Conservation (phyloP, 106 monocot genomes). For the Acorus calamus region DNA sequence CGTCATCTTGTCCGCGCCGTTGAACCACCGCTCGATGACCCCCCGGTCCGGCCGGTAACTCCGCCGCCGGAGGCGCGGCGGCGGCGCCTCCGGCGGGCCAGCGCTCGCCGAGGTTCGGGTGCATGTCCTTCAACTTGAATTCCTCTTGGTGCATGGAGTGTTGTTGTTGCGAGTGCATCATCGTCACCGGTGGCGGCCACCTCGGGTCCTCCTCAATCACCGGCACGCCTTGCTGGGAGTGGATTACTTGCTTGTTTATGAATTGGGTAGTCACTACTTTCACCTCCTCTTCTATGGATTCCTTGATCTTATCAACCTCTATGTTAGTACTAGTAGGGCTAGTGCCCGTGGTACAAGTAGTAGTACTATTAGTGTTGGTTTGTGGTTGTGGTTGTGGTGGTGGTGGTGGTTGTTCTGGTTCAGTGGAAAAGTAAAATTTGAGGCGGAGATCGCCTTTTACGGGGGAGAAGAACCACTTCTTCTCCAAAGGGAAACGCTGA, state of each 20-base stretch:
- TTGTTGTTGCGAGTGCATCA: constrained; percentile 7
- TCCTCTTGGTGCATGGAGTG: constrained; percentile 6
- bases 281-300: neutral
- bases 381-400: neutral
- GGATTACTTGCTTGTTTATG: constrained; percentile 26
- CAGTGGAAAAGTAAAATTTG: constrained; percentile 26
- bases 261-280: constrained; percentile 10
- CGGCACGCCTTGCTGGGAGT: constrained; percentile 15
- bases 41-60: neutral
- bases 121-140: constrained; percentile 26
- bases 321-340: neutral
- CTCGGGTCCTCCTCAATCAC: constrained; percentile 20
- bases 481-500: constrained; percentile 32
- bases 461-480: constrained; percentile 37
- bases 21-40: neutral
- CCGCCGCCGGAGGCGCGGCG: constrained; percentile 1
- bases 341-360: neutral
- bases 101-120: constrained; percentile 35
- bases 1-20: constrained; percentile 3
- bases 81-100: constrained; percentile 28
- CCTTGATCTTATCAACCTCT: constrained; percentile 6
- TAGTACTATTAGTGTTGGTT: neutral
- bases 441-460: constrained; percentile 38
- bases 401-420: constrained; percentile 3
- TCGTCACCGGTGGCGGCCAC: neutral